phyloP scores from a whole-genome alignment of 2,329 filamentous ascomycete genomes.

The Monosporascus cannonballus region DNA sequence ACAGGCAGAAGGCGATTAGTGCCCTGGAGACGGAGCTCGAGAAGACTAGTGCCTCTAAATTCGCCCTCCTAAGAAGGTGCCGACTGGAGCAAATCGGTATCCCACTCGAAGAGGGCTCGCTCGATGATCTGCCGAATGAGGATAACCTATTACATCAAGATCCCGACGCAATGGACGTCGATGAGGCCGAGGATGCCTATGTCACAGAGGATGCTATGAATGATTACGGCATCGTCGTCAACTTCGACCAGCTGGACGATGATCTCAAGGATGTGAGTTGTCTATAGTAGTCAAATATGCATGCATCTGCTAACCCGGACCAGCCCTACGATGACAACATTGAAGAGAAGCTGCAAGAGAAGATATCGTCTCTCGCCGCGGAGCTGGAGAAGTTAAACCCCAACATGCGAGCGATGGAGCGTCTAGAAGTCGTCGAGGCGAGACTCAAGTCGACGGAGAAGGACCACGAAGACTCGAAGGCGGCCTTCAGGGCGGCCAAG shows the following conservation, averaged over 20 bases:
- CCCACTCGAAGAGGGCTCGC: conserved; percentile 68
- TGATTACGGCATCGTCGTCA: conserved; percentile 85
- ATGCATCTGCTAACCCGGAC: conserved; percentile 16
- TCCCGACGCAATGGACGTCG: conserved; percentile 87
- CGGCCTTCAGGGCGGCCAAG: conserved; percentile 65
- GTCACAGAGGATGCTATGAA: conserved; percentile 63
- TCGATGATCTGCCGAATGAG: conserved; percentile 83
- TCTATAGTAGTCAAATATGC: conserved; percentile 18
- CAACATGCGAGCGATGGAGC: conserved; percentile 93
- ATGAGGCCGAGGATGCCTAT: conserved; percentile 60
- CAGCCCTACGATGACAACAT: conserved; percentile 63
- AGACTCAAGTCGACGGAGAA: conserved; percentile 79
- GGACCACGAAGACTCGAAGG: conserved; percentile 82
- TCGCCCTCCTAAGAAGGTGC: conserved; percentile 78
- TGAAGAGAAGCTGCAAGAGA: conserved; percentile 72
- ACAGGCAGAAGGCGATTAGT: conserved; percentile 64
- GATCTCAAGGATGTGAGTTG: conserved; percentile 68
- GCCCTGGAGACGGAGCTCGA: conserved; percentile 80
- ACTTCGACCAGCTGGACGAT: conserved; percentile 77
- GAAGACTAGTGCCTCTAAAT: conserved; percentile 76
- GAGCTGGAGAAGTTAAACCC: conserved; percentile 93
- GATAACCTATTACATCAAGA: conserved; percentile 72
- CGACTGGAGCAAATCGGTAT: conserved; percentile 90
- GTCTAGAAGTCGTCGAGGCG: conserved; percentile 77
- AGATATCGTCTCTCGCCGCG: conserved; percentile 64